Base-by-base conservation (phyloP, 148 eudicot genomes). In the Arctostaphylos glauca region DNA sequence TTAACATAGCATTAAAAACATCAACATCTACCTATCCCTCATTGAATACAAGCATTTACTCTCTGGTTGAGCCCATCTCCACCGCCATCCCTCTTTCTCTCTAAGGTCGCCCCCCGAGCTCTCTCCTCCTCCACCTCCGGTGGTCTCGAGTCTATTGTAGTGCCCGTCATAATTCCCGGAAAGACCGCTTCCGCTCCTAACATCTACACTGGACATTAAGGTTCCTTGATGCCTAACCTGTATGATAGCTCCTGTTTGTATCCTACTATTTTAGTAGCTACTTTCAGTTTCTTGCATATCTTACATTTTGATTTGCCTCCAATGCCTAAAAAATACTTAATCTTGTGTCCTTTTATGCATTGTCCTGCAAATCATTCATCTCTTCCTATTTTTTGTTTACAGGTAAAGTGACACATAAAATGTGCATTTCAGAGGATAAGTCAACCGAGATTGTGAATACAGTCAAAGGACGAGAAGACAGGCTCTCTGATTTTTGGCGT, bases 401-500 rank as follows among this genome's bases (percentile, higher is more conserved):
- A 82, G 83, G 62, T n/a, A 55, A 76, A 55, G 58, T 49, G 80
- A 77, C 54, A 38, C 72, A 18, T 41, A 38, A 54, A 41, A 83
- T 74, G 84, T 23, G 50, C 74, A 58, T 68, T 80, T 77, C 88
- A 44, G 76, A 72, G 58, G 84, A 83, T 10, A 86, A 81, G 84
- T 81, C 62, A 53, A 80, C 53, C 53, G 88, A 85, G 88, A 44
- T 67, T 79, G 80, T 87, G 78, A 82, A 83, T 74, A 75, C 85
- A 55, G 77, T 46, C 46, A 79, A 70, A 77, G 74, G 76, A 81
- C 81, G 72, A 59, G 80, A 84, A 83, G 87, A 87, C 60, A 85
- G 85, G 48, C 90, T 90, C 13, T 76, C 88, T 72, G 89, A 91
- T 82, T 79, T 91, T 80, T 50, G 91, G 44, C 93, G 86, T 55